Base-by-base conservation (phyloP, 1,139 yeast genomes). In the Blastobotrys proliferans region DNA sequence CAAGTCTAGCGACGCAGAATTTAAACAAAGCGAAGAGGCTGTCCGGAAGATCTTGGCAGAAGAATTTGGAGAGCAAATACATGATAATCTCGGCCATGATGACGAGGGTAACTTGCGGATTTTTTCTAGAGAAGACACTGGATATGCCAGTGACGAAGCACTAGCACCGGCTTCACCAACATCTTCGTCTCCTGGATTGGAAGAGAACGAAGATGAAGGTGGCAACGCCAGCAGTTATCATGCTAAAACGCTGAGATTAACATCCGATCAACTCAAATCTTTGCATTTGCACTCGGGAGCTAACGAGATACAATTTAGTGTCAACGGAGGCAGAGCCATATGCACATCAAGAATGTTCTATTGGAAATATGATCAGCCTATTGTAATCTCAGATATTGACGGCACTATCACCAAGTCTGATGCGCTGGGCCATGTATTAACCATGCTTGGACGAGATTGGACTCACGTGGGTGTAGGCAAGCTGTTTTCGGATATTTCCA, bases 341-440 rank as follows among this genome's bases (percentile, higher is more conserved):
- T 77, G 92, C 14, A 70, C 71, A 9, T 81, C 96, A 0, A 77
- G 83, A 52, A 70, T 94, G 47, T 92, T 74, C 58, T 74, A 87
- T 40, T 92, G 99, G 99, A 80, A 81, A 52, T 74, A 83, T 52
- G 73, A 79, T 46, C 81, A 83, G 0, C 97, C 97, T 1, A 84
- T 92, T 41, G 98, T 94, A 3, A 92, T 92, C 31, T 87, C 97
- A 8, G 99, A 94, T 66, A 92, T 94, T 49, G 99, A 94, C 63
- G 99, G 99, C 14, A 94, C 99, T 1, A 94, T 94, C 52, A 94
- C 99, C 21, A 88, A 88, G 62, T 87, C 97, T 0, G 99, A 94
- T 68, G 98, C 98, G 0, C 70, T 94, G 55, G 99, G 99, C 3
- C 99, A 94, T 65, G 94, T 94, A 1, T 70, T 92, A 62, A 90